Evolutionary conservation across 129 eudicot species (phyloP).

Genomic region (Flaveria linearis): DNA sequence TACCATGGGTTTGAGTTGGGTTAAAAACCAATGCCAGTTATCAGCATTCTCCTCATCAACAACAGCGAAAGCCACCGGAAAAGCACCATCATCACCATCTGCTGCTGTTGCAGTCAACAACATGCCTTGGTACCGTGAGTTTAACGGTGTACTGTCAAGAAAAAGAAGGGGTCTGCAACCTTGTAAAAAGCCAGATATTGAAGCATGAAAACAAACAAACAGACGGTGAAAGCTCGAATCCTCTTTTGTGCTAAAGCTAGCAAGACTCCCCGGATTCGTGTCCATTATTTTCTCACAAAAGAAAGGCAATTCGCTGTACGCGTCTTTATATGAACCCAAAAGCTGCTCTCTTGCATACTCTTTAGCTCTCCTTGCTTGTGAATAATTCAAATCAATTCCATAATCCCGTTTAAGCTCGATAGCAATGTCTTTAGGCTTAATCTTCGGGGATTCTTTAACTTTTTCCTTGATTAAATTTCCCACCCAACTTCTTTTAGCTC

Average conservation of each 20-base stretch:
- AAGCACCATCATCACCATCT: constrained; percentile 56
- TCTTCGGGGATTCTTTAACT: constrained; percentile 49
- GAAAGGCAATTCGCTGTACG: constrained; percentile 47
- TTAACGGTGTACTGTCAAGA: constrained; percentile 49
- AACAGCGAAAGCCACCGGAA: constrained; percentile 65
- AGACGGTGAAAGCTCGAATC: constrained; percentile 62
- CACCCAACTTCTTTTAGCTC: constrained; percentile 52
- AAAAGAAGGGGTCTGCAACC: constrained; percentile 66
- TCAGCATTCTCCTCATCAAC: constrained; percentile 57
- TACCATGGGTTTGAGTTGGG: constrained; percentile 43
- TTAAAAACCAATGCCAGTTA: constrained; percentile 65
- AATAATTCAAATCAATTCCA: constrained; percentile 54
- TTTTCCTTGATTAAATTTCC: constrained; percentile 56
- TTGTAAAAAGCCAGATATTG: constrained; percentile 50
- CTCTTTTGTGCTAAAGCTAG: constrained; percentile 58
- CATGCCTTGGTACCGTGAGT: constrained; percentile 61
- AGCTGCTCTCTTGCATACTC: constrained; percentile 52
- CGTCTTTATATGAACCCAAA: constrained; percentile 54
- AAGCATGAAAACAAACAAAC: constrained; percentile 56
- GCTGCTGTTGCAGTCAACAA: constrained; percentile 61
- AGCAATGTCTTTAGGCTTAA: constrained; percentile 57
- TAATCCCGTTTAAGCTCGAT: constrained; percentile 50
- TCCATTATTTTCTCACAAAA: constrained; percentile 60
- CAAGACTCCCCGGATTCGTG: constrained; percentile 57
- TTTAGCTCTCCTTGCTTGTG: constrained; percentile 54